These are phyloP conservation scores for Chaetomium sp. DNA, from an alignment of 2,329 filamentous ascomycete species.

Conservation along the genomic window DNA sequence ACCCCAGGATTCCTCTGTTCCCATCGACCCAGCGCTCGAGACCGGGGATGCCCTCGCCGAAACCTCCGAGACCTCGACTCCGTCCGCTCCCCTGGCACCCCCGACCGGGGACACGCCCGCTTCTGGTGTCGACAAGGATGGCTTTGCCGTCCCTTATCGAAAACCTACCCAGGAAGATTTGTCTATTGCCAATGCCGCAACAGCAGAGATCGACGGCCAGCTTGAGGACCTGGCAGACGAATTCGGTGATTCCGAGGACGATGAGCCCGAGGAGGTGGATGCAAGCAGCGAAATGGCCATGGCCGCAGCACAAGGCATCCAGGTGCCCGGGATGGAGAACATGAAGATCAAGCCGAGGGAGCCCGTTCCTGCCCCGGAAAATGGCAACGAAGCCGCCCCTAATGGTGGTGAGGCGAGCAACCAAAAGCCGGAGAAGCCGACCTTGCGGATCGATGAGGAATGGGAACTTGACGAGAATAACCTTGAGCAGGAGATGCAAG, in stretches of 20 bases:
- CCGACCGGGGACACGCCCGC: slow-evolving; percentile 27
- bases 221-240: slow-evolving; percentile 44
- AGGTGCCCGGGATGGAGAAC: slow-evolving; percentile 31
- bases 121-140: slow-evolving; percentile 59
- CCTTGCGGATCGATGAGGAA: slow-evolving; percentile 60
- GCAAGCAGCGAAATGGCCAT: slow-evolving; percentile 37
- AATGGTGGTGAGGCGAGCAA: slow-evolving; percentile 15
- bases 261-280: slow-evolving; percentile 29
- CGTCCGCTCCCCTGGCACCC: slow-evolving; percentile 37
- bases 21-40: slow-evolving; percentile 23
- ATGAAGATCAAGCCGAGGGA: slow-evolving; percentile 28
- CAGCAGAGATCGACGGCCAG: slow-evolving; percentile 28
- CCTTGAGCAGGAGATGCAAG: slow-evolving; percentile 70
- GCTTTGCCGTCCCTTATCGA: slow-evolving; percentile 64
- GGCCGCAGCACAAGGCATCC: slow-evolving; percentile 36
- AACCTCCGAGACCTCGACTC: slow-evolving; percentile 6
- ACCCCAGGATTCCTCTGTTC: not conserved
- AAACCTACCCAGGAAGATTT: slow-evolving; percentile 30
- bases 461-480: slow-evolving; percentile 65
- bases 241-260: slow-evolving; percentile 44
- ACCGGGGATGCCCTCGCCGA: slow-evolving; percentile 21
- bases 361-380: not conserved
- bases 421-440: slow-evolving; percentile 41
- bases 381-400: not conserved
- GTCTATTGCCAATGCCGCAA: slow-evolving; percentile 26